Base-by-base conservation (phyloP, 2,329 filamentous ascomycete genomes). In the Exophiala aquamarina region DNA sequence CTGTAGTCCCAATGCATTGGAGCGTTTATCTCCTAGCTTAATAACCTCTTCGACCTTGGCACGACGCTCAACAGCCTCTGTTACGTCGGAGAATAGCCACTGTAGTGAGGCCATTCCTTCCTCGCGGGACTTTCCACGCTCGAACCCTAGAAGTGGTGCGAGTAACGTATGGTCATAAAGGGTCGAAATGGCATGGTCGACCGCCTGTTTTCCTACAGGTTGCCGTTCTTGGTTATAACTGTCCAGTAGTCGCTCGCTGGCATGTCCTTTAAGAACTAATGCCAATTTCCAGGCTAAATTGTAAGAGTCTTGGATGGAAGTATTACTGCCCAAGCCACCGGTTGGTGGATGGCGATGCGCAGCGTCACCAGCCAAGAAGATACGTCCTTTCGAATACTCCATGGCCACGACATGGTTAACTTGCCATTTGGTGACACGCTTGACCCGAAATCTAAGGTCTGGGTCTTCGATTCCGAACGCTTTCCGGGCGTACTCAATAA, bases 281-380 rank as follows among this genome's bases (percentile, higher is more conserved):
- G 68, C 75, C 3, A 82, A 65, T 56, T 82, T 82, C 78, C 78
- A 82, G 4, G 77, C 78, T 33, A 81, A 72, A 45, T 81, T 81
- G 54, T 79, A 77, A 4, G 70, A 54, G 51, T 84, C 81, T 56
- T 83, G 80, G 47, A 84, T 63, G 4, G 65, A 60, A 0, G 64
- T 63, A 39, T 66, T 70, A 2, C 61, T 62, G 4, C 62, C 61
- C 15, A 61, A 56, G 6, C 61, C 63, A 14, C 55, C 58, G 18
- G 53, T 56, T 1, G 63, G 63, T 1, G 61, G 58, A 3, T 61
- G 52, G 1, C 55, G 55, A 36, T 66, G 63, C 3, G 62, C 63
- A 1, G 63, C 61, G 32, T 66, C 63, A 1, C 63, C 64, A 6
- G 56, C 61, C 6, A 65, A 50, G 41, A 70, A 69, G 19, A 69